Percentiles rank a stretch among this genome's conserved stretches.
phyloP scores from a whole-genome alignment of 164 flowering plant genomes.

The Liriodendron chinense region DNA sequence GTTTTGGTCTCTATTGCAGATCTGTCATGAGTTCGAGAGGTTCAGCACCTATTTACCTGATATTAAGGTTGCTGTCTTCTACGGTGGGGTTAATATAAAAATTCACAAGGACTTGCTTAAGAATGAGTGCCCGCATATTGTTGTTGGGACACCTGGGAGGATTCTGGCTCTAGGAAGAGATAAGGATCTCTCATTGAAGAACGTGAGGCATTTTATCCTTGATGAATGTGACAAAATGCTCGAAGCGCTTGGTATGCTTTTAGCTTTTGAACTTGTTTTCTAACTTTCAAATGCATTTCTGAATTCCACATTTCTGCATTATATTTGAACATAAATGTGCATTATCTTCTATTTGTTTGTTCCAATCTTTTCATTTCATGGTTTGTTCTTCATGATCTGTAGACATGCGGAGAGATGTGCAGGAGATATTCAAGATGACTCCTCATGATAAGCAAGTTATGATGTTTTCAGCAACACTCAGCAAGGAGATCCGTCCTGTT shows the following conservation, averaged over 20 bases:
- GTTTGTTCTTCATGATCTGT: slow-evolving; percentile 9
- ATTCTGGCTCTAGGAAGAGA: slow-evolving; percentile 83
- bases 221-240: slow-evolving; percentile 99
- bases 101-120: slow-evolving; percentile 83
- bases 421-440: slow-evolving; percentile 96
- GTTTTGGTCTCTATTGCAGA: slow-evolving; percentile 34
- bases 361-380: neutral
- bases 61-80: slow-evolving; percentile 88
- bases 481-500: slow-evolving; percentile 99
- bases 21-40: slow-evolving; percentile 94
- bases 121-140: slow-evolving; percentile 96
- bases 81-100: slow-evolving; percentile 90
- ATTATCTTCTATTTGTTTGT: neutral
- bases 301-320: neutral
- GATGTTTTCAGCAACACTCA: slow-evolving; percentile 99
- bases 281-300: neutral
- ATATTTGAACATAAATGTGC: neutral
- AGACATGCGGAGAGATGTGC: slow-evolving; percentile 99
- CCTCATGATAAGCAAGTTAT: slow-evolving; percentile 99
- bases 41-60: slow-evolving; percentile 88
- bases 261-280: neutral
- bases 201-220: slow-evolving; percentile 95
- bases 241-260: slow-evolving; percentile 81
- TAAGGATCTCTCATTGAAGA: slow-evolving; percentile 82
- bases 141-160: slow-evolving; percentile 98